A percentile compares a stretch with the other conserved stretches of the same genome.
phyloP scores from a whole-genome alignment of 768 basidiomycete genomes.

The Lactarius trivialis region DNA sequence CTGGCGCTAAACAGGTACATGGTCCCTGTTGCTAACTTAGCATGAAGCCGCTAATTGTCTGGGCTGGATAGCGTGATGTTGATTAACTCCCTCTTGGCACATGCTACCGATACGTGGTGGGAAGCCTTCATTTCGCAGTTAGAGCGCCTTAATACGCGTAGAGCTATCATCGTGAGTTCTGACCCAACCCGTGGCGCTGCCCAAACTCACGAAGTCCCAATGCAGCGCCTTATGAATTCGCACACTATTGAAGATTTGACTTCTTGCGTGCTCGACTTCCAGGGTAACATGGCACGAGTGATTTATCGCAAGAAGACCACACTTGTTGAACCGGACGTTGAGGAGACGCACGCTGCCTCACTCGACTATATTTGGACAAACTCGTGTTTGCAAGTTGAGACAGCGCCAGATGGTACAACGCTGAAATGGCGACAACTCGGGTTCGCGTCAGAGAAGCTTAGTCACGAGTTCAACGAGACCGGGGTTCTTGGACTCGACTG shows the following conservation, averaged over 20 bases:
- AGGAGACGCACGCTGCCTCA: conserved; percentile 48
- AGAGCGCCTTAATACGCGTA: conserved; percentile 70
- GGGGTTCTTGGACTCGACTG: conserved; percentile 81
- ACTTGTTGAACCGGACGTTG: conserved; percentile 60
- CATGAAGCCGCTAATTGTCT: conserved; percentile 12
- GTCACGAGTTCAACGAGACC: conserved; percentile 68
- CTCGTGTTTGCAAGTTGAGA: conserved; percentile 49
- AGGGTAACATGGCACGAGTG: conserved; percentile 75
- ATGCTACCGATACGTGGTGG: conserved; percentile 74
- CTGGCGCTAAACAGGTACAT: conserved; percentile 76
- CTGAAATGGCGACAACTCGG: conserved; percentile 76
- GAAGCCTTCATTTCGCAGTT: conserved; percentile 70
- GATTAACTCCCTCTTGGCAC: conserved; percentile 77
- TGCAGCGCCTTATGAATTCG: conserved; percentile 73
- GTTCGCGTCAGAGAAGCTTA: conserved; percentile 67
- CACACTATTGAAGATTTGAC: conserved; percentile 77
- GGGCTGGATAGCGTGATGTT: conserved; percentile 64
- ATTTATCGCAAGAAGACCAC: conserved; percentile 78
- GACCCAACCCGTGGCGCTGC: conserved; percentile 10
- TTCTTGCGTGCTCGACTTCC: conserved; percentile 82
- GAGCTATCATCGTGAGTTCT: conserved; percentile 68
- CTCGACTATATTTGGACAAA: conserved; percentile 64
- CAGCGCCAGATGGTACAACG: conserved; percentile 41
- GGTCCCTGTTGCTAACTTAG: neutral
- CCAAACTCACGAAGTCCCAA: neutral